Base-by-base conservation (phyloP, 345 rosid genomes). In the Murraya koenigii region DNA sequence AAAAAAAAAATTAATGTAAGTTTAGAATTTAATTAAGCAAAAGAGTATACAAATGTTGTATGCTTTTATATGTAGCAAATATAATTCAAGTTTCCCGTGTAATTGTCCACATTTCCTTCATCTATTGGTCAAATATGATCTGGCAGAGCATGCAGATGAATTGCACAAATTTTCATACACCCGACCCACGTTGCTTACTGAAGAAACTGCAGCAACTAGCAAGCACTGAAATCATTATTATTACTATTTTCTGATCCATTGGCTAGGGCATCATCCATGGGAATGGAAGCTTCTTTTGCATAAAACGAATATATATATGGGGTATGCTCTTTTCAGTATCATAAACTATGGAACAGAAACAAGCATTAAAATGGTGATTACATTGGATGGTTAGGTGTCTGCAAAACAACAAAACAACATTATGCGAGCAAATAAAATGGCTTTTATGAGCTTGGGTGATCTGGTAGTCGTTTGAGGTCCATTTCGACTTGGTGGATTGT, bases 401-500 rank as follows among this genome's bases (percentile, higher is more conserved):
- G 13, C 4, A n/a, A 9, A 36, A 36, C 30, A 58, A 56, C 30
- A 47, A 28, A 69, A 75, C 19, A 32, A 14, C 41, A 49, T 5
- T 1, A 59, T 13, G 30, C 30, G 0, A 5, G 39, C 20, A 23
- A 6, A 38, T 14, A 54, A 39, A 69, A 68, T 23, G 3, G 9
- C 56, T 22, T 13, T 84, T 75, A 91, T 4, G 86, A 38, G 79
- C 81, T 82, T 19, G 83, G 77, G 9, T 84, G 87, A 84, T 93
- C 90, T 47, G 89, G 93, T 54, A 88, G 75, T 69, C 85, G 94
- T 64, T 90, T 90, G 62, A 96, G 88, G 85, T 96, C 99, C 94
- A 89, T 91, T 77, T 96, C 97, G 17, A 94, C 97, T 88, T 96
- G 93, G 75, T 91, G 91, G 66, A 96, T 96, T 0, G 98, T 94